Evolutionary conservation across 345 rosid species (phyloP).

Genomic region (Salix koriyanagi): DNA sequence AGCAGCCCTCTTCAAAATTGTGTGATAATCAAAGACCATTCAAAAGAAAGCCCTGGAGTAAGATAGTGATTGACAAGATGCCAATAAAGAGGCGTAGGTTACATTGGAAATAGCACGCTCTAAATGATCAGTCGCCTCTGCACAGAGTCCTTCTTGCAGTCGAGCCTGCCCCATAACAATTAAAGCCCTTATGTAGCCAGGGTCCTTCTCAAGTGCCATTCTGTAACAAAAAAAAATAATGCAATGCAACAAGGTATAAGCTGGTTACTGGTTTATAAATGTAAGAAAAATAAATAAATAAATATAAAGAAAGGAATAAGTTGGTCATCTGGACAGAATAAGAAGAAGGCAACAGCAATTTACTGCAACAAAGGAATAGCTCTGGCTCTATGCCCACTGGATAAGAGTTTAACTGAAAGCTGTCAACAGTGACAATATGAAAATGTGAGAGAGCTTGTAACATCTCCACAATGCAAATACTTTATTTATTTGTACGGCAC

Average conservation of each 20-base stretch:
- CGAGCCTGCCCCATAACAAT: constrained; percentile 70
- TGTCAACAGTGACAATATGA: constrained; percentile 34
- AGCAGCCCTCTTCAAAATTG: neutral
- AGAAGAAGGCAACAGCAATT: constrained; percentile 1
- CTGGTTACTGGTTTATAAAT: neutral
- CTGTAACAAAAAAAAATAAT: constrained; percentile 33
- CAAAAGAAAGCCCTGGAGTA: neutral
- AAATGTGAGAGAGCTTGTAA: constrained; percentile 15
- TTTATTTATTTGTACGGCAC: constrained; percentile 6
- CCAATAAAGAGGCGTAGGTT: neutral
- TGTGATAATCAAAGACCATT: neutral
- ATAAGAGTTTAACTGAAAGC: constrained; percentile 62
- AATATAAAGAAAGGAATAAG: neutral
- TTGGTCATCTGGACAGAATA: neutral
- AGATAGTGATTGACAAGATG: neutral
- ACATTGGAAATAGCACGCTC: constrained; percentile 75
- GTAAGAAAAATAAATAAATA: too few relatives aligned
- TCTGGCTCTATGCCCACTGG: constrained; percentile 47
- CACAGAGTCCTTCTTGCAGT: constrained; percentile 45
- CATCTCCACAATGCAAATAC: constrained; percentile 9
- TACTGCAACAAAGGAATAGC: constrained; percentile 62
- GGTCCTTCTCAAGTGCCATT: constrained; percentile 72
- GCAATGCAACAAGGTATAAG: neutral
- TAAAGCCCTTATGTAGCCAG: constrained; percentile 53
- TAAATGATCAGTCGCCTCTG: constrained; percentile 58